These are phyloP conservation scores for Trametes cingulata DNA, from an alignment of 768 basidiomycete genomes.

Conservation along the genomic window DNA sequence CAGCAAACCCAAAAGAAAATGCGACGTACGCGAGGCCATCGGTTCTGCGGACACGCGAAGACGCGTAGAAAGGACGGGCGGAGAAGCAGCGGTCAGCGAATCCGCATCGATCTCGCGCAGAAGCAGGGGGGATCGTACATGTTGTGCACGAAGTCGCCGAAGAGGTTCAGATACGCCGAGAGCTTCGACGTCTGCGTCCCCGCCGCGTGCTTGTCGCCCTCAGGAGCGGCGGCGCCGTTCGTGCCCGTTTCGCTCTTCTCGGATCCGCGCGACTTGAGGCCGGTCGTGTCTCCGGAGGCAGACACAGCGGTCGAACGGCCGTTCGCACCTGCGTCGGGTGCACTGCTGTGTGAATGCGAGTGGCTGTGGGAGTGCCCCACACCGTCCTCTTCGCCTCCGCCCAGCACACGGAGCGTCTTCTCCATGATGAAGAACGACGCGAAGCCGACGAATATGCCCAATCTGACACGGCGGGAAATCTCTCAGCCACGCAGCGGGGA, in stretches of 20 bases:
- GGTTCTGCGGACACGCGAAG: too few relatives aligned
- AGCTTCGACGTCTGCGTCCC: constrained; percentile 72
- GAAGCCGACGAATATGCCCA: constrained; percentile 85
- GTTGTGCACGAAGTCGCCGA: constrained; percentile 93
- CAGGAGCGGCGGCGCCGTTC: constrained; percentile 22
- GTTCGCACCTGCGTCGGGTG: constrained; percentile 35
- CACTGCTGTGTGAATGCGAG: constrained; percentile 56
- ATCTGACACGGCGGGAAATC: constrained; percentile 39
- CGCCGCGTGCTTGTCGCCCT: constrained; percentile 29
- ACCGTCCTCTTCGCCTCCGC: constrained; percentile 52
- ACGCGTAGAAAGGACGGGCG: not conserved
- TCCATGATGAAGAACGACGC: constrained; percentile 93
- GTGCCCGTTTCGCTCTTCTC: constrained; percentile 33
- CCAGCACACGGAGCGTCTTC: constrained; percentile 82
- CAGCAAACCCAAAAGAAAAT: not conserved
- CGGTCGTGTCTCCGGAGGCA: constrained; percentile 41
- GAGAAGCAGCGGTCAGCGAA: constrained; percentile 1
- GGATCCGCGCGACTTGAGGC: constrained; percentile 48
- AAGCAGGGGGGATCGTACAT: constrained; percentile 54
- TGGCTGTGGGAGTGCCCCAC: constrained; percentile 58
- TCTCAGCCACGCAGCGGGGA: not conserved
- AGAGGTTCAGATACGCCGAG: constrained; percentile 90
- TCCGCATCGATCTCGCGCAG: not conserved
- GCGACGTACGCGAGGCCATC: constrained; percentile 82
- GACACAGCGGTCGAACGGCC: constrained; percentile 50